Evolutionary conservation across 78 protist species (phyloP), one percentile per base, ranked within the genome.

Genomic region (Trichosphaerium sp.): DNA sequence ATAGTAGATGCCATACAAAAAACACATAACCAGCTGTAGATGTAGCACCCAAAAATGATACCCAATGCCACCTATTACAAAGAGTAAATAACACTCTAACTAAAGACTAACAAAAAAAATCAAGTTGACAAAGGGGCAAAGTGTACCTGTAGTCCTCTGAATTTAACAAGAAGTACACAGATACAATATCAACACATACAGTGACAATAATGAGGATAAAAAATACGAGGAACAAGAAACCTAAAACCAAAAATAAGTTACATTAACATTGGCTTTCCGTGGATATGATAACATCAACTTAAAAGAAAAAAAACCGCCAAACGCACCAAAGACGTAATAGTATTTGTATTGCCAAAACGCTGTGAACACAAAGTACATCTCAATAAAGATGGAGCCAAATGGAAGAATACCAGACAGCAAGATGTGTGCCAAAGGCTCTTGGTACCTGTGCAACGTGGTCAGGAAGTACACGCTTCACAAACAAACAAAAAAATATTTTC

Each of bases 261-360:
- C n/a, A n/a, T n/a, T n/a, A n/a, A n/a, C n/a, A n/a, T n/a, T n/a
- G n/a, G n/a, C n/a, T n/a, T n/a, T n/a, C n/a, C n/a, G n/a, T n/a
- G n/a, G n/a, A n/a, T n/a, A n/a, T 61, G 55, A 83, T 83, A 44
- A 65, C 26, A n/a, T n/a, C n/a, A n/a, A n/a, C n/a, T n/a, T n/a
- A n/a, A n/a, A n/a, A n/a, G n/a, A n/a, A n/a, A n/a, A 32, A 64
- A 84, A 41, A 88, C 95, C 82, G 68, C 82, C 79, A 47, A 68
- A 86, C 85, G 52, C 93, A n/a, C n/a, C 95, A 71, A 85, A 93
- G 26, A 91, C 94, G 63, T 93, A 91, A 79, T 91, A 91, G 65
- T 78, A 78, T 81, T 89, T 90, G 85, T 91, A 91, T 66, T 87
- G 87, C 97, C 96, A 93, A 63, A 93, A 86, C 25, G 90, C 72